These are phyloP conservation scores for Plasmodium berghei DNA, from an alignment of 169 alveolate genomes.

Conservation along the genomic window DNA sequence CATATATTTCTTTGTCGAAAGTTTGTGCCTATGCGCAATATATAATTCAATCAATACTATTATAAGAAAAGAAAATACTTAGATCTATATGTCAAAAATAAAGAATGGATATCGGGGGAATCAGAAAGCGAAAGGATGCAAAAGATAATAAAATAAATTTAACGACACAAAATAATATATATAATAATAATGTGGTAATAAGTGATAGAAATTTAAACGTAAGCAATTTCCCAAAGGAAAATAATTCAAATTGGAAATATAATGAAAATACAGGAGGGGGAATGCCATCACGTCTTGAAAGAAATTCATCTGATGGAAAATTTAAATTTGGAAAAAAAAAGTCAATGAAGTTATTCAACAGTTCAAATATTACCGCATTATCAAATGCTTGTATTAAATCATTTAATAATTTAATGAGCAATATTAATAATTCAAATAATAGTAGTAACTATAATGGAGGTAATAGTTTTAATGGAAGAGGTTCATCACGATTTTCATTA, in stretches of 20 bases:
- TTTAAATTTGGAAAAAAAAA: constrained; percentile 50
- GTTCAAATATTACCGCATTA: constrained; percentile 61
- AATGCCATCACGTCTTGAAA: constrained; percentile 5
- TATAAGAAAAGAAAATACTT: neutral
- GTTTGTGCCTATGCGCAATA: too few species aligned
- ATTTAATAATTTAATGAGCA: constrained; percentile 48
- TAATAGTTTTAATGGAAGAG: neutral
- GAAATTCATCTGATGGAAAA: constrained; percentile 19
- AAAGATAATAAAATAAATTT: constrained; percentile 32
- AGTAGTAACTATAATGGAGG: constrained; percentile 2
- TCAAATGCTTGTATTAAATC: constrained; percentile 71
- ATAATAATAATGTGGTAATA: constrained; percentile 3
- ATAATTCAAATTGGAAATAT: constrained; percentile 9
- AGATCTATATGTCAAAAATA: constrained; percentile 16
- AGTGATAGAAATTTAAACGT: constrained; percentile 1
- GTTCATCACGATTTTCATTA: neutral
- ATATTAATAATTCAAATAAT: constrained; percentile 41
- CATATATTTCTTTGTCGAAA: too few species aligned
- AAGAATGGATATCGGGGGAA: constrained; percentile 65
- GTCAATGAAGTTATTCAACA: constrained; percentile 37
- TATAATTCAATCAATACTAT: too few species aligned
- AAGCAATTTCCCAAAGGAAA: constrained; percentile 13
- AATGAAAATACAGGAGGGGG: neutral
- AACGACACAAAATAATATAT: neutral
- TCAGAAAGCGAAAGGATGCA: constrained; percentile 72